Percentiles rank a stretch among this genome's conserved stretches.
These are phyloP conservation scores for Amaranthus hypochondriacus DNA, from an alignment of 148 eudicot species.

Conservation along the genomic window DNA sequence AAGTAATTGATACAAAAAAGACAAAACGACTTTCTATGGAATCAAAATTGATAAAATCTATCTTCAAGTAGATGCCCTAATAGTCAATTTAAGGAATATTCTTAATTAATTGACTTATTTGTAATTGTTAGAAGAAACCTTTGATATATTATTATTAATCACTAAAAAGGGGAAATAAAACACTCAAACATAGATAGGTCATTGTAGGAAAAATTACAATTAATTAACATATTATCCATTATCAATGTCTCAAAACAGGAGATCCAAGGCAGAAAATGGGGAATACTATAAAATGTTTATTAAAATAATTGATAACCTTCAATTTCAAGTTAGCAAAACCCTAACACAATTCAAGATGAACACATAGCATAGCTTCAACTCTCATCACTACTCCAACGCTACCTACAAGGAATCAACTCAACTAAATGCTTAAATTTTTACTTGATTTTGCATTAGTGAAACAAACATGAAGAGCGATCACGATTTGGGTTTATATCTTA, in stretches of 20 bases:
- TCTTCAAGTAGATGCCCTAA: constrained; percentile 24
- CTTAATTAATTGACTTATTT: constrained; percentile 21
- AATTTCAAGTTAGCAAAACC: background rate
- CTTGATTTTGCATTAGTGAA: too few species aligned
- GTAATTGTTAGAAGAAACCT: background rate
- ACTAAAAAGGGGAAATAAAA: background rate
- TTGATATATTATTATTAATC: background rate
- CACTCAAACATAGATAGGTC: background rate
- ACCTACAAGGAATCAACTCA: background rate
- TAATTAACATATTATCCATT: background rate
- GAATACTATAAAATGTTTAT: background rate
- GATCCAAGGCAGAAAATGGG: background rate
- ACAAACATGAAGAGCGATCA: too few species aligned
- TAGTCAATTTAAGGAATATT: constrained; percentile 30
- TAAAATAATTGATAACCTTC: too few species aligned
- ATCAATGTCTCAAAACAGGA: background rate
- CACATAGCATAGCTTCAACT: background rate
- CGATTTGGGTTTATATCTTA: too few species aligned
- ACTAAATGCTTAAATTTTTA: too few species aligned
- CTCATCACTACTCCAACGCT: background rate
- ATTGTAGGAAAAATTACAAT: background rate
- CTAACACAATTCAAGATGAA: constrained; percentile 9
- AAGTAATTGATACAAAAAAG: constrained; percentile 26
- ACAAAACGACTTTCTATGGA: constrained; percentile 30
- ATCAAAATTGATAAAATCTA: constrained; percentile 37